phyloP scores from a whole-genome alignment of 371 early-diverging fungal genomes.

The Zopfochytrium polystomum region DNA sequence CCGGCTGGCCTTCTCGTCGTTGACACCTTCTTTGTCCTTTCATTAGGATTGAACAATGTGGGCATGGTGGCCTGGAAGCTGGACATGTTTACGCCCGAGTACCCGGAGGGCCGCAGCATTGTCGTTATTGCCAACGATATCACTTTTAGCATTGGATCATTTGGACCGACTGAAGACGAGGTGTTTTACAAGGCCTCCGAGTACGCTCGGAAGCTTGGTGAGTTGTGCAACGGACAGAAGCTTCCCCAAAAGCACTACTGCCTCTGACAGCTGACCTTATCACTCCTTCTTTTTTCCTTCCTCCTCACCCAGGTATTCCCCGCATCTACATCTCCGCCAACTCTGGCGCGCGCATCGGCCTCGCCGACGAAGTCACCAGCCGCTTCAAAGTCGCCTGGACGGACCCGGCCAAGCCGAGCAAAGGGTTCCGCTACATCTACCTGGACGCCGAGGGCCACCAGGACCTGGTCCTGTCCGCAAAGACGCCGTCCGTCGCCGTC shows the following conservation, averaged over 20 bases:
- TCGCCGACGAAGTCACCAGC: slow-evolving; percentile 87
- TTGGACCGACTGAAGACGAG: slow-evolving; percentile 91
- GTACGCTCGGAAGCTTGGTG: slow-evolving; percentile 72
- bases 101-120: slow-evolving; percentile 81
- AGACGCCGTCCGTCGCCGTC: slow-evolving; percentile 31
- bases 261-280: no score
- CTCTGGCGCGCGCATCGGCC: slow-evolving; percentile 98
- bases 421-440: slow-evolving; percentile 93
- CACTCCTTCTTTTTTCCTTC: neutral
- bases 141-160: slow-evolving; percentile 95
- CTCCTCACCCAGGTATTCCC: slow-evolving; percentile 61
- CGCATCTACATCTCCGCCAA: slow-evolving; percentile 97
- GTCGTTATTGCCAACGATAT: slow-evolving; percentile 98
- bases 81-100: slow-evolving; percentile 89
- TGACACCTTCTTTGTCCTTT: slow-evolving; percentile 11
- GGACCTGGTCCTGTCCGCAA: slow-evolving; percentile 18
- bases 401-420: slow-evolving; percentile 70
- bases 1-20: neutral
- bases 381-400: slow-evolving; percentile 87
- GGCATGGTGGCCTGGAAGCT: slow-evolving; percentile 98
- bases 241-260: no score
- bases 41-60: slow-evolving; percentile 63
- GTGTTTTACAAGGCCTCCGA: slow-evolving; percentile 91
- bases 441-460: slow-evolving; percentile 67
- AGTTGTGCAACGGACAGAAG: neutral